Percentiles rank a stretch among this genome's conserved stretches.
These are phyloP conservation scores for Diaporthe citriasiana DNA, from an alignment of 2,329 filamentous ascomycete species.

Conservation along the genomic window DNA sequence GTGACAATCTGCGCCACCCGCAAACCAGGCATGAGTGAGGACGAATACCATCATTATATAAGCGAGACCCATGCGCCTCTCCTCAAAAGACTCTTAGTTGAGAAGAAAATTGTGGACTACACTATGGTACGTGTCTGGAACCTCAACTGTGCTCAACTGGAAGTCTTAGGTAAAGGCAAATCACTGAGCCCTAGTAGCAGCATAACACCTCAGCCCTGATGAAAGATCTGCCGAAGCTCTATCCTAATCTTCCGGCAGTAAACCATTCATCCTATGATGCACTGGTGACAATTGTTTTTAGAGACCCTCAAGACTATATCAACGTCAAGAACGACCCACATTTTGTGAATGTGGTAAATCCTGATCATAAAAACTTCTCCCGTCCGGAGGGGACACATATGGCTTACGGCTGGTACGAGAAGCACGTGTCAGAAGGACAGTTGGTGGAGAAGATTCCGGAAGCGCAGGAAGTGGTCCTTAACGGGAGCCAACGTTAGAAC, in stretches of 20 bases:
- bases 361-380: constrained; percentile 16
- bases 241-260: constrained; percentile 10
- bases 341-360: constrained; percentile 15
- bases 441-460: not conserved
- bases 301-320: constrained; percentile 20
- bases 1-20: constrained; percentile 21
- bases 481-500: not conserved
- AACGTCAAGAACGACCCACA: constrained; percentile 15
- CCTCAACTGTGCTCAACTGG: no score
- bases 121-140: not conserved
- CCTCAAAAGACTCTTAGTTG: constrained; percentile 2
- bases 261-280: constrained; percentile 13
- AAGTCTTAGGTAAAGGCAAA: not conserved
- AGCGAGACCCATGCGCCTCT: constrained; percentile 19
- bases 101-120: constrained; percentile 20
- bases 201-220: constrained; percentile 9
- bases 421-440: not conserved
- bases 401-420: constrained; percentile 24
- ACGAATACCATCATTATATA: constrained; percentile 16
- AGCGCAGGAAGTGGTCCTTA: not conserved
- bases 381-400: constrained; percentile 3
- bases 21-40: constrained; percentile 11
- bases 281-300: constrained; percentile 6
- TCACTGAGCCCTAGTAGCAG: not conserved
- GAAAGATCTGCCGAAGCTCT: constrained; percentile 5